Conservation (phyloP, 495 filamentous ascomycete genomes). For the Hypomontagnella submonticulosa region DNA sequence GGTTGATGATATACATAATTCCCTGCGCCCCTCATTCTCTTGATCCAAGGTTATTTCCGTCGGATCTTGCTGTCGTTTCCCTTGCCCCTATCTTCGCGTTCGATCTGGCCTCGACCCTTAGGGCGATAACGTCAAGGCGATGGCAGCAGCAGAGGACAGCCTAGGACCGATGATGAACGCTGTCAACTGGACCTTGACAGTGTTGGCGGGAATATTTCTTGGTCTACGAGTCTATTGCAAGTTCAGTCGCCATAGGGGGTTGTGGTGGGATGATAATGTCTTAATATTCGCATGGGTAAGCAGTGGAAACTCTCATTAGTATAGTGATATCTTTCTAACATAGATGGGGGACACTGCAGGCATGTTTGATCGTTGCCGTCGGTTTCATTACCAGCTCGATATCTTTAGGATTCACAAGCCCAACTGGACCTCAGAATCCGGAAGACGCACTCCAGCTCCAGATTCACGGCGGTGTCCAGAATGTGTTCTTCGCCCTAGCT, state of each 20-base stretch:
- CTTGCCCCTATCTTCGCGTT: constrained; percentile 7
- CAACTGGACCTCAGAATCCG: constrained; percentile 16
- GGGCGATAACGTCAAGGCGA: constrained; percentile 17
- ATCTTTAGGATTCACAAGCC: constrained; percentile 34
- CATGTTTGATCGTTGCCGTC: constrained; percentile 32
- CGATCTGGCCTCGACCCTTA: constrained; percentile 7
- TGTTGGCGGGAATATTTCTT: constrained; percentile 47
- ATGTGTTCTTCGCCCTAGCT: constrained; percentile 39
- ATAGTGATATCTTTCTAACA: constrained; percentile 10
- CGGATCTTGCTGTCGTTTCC: constrained; percentile 23
- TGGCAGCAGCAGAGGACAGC: constrained; percentile 4
- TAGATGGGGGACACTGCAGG: constrained; percentile 1
- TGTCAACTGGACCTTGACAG: constrained; percentile 50
- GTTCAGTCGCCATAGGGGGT: constrained; percentile 37
- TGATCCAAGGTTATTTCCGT: constrained; percentile 7
- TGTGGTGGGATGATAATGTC: constrained; percentile 53
- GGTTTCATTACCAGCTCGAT: constrained; percentile 37
- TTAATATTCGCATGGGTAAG: constrained; percentile 55
- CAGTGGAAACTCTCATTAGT: background rate
- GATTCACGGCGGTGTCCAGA: constrained; percentile 43
- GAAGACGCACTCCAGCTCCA: constrained; percentile 24
- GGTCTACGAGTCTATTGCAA: constrained; percentile 48
- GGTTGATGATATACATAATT: constrained; percentile 29
- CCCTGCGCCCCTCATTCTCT: constrained; percentile 14
- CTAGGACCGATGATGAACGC: constrained; percentile 54